Evolutionary conservation across 371 early-diverging fungal genomes (phyloP).

Genomic region (Haplosporangium sp.): DNA sequence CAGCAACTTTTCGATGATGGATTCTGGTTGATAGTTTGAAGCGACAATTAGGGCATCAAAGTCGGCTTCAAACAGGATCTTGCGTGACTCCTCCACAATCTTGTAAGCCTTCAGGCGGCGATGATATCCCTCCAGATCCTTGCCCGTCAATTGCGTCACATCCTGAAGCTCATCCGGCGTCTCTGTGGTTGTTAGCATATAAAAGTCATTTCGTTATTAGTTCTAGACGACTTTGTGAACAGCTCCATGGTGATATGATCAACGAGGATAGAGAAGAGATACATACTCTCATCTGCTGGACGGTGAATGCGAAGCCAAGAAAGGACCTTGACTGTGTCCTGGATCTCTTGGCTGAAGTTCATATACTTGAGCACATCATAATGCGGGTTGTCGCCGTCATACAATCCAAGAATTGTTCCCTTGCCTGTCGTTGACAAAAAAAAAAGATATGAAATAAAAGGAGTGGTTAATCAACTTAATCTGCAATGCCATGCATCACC

Average conservation of each 20-base stretch:
- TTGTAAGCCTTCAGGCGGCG: constrained; percentile 47
- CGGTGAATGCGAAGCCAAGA: constrained; percentile 74
- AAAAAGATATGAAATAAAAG: no score
- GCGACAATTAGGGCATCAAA: constrained; percentile 83
- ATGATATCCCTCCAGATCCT: constrained; percentile 46
- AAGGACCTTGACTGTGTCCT: constrained; percentile 70
- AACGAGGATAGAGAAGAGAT: not conserved
- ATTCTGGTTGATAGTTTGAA: constrained; percentile 75
- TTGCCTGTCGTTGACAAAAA: no score
- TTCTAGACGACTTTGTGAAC: no score
- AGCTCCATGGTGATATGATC: no score
- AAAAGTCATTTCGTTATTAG: no score
- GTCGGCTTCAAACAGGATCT: constrained; percentile 29
- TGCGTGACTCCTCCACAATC: constrained; percentile 48
- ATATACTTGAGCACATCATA: constrained; percentile 84
- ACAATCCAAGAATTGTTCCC: constrained; percentile 75
- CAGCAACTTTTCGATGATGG: constrained; percentile 74
- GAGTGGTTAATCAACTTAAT: no score
- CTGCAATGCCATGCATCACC: no score
- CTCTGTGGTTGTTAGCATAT: constrained; percentile 10
- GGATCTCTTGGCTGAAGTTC: constrained; percentile 72
- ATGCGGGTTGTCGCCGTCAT: constrained; percentile 81
- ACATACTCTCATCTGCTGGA: constrained; percentile 63
- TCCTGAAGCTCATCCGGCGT: constrained; percentile 49
- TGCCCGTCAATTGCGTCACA: constrained; percentile 43